Base-by-base conservation (phyloP, 73 alveolate species). In the Stentor coeruleus region DNA sequence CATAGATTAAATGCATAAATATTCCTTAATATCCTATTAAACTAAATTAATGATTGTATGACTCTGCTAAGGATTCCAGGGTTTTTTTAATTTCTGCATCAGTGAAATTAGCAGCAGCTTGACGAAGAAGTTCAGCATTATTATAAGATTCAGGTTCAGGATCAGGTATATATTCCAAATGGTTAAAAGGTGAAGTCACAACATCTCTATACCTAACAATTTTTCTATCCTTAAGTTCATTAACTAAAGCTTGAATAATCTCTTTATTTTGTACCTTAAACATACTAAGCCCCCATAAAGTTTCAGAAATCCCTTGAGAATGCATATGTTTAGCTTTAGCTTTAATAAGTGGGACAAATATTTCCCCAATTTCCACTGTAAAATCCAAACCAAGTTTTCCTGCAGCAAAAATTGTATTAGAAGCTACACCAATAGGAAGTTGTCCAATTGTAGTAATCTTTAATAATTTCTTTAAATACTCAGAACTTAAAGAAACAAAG, bases 271-370 rank as follows among this genome's bases (percentile, higher is more conserved):
- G 49, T 20, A 40, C n/a, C 40, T 66, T 66, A 1, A 66, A 26
- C 79, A 20, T 33, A 0, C 15, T 26, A 20, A 66, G 39, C 0
- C 49, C 79, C 79, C 79, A 66, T 0, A 66, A 31, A 20, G 79
- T 66, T 66, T 66, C 79, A 66, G 79, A 37, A 66, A 66, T 37
- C 39, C 79, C 79, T 11, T 28, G n/a, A 20, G 79, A 14, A 66
- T 20, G n/a, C 26, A 66, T 37, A 31, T 66, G 37, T 31, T 66
- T 20, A 66, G 11, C 11, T 66, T 66, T 66, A 37, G n/a, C n/a
- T 1, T 31, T 33, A 2, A 66, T 37, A 31, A 66, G 40, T 33
- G 79, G 79, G 40, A 66, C 26, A 20, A 66, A 33, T 11, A 26
- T 66, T 26, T 20, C n/a, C 26, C 33, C 33, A 20, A 66, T 14